phyloP scores from a whole-genome alignment of 441 rosid genomes.

The Capsella rubella region DNA sequence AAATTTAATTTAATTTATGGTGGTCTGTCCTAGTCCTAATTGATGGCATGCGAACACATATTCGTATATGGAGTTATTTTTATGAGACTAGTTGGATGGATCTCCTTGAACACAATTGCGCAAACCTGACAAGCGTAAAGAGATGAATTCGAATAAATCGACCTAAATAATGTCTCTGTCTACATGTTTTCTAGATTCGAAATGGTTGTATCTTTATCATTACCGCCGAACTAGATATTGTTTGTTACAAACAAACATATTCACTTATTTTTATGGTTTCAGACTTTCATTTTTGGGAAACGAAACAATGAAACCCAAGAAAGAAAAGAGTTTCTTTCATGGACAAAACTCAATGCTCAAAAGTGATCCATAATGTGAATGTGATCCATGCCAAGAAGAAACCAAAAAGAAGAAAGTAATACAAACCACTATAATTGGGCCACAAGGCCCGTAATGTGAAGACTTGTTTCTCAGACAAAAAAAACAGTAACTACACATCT shows the following conservation, averaged over 20 bases:
- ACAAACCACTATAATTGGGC: slow-evolving; percentile 4
- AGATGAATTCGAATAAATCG: neutral
- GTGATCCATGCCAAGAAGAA: neutral
- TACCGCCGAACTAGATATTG: too few species aligned
- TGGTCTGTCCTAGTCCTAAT: neutral
- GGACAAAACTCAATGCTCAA: too few species aligned
- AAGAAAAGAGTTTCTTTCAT: neutral
- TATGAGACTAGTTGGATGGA: neutral
- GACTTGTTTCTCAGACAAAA: neutral
- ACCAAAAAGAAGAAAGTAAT: neutral
- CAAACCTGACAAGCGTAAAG: neutral
- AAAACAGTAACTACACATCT: too few species aligned
- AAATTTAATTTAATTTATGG: neutral
- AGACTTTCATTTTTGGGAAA: too few species aligned
- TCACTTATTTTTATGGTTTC: too few species aligned
- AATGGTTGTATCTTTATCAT: too few species aligned
- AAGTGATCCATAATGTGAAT: neutral
- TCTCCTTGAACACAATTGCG: neutral
- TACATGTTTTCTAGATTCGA: neutral
- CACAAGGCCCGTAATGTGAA: slow-evolving; percentile 1
- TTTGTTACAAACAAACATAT: too few species aligned
- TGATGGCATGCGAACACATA: slow-evolving; percentile 20
- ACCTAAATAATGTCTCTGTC: neutral
- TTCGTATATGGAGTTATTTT: neutral
- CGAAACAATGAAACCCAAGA: neutral